Conservation (phyloP, 2,329 filamentous ascomycete species). For the Talaromyces islandicus region DNA sequence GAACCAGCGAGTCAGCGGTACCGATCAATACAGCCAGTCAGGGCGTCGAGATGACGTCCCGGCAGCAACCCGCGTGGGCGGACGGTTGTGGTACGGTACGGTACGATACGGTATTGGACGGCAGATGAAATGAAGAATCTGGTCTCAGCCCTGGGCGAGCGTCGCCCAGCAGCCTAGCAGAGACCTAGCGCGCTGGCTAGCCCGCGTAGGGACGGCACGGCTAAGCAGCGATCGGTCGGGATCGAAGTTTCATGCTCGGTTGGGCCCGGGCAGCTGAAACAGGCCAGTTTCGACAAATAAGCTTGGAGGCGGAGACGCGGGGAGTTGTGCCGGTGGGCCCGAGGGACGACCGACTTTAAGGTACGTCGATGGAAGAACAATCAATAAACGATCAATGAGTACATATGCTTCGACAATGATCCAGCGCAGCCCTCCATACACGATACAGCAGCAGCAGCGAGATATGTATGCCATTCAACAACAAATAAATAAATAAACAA, state of each 20-base stretch:
- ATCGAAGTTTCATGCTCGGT: neutral
- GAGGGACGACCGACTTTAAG: no score
- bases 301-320: neutral
- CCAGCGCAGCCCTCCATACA: neutral
- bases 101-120: neutral
- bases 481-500: neutral
- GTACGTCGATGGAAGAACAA: no score
- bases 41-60: neutral
- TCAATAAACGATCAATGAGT: no score
- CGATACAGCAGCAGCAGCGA: neutral
- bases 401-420: no score
- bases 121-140: neutral
- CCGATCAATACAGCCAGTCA: neutral
- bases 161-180: neutral
- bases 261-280: neutral
- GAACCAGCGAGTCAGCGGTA: neutral
- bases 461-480: neutral
- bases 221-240: neutral
- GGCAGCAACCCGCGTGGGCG: neutral
- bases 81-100: neutral
- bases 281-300: neutral
- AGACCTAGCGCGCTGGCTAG: neutral
- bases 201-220: neutral
- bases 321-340: neutral
- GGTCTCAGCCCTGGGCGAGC: neutral